A percentile compares a stretch with the other conserved stretches of the same genome.
Conservation (phyloP, 441 rosid species). For the Gossypium trilobum region DNA sequence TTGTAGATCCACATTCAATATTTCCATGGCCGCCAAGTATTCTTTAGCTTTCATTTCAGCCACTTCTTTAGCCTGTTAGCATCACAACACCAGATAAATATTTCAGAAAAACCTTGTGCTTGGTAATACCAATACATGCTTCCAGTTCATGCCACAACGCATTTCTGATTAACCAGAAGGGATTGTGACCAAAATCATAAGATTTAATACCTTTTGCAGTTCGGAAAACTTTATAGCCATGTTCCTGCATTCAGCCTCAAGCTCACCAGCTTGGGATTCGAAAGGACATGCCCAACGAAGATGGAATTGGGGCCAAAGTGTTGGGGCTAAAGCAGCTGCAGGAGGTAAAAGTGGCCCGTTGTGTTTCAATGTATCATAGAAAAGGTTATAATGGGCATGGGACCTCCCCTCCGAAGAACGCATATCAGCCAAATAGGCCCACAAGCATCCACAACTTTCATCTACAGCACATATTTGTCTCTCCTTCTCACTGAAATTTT, state of each 20-base stretch:
- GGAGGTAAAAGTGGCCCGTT: conserved; percentile 65
- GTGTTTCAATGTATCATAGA: conserved; percentile 60
- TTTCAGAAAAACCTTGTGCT: background rate
- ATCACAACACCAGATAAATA: conserved; percentile 1
- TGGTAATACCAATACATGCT: background rate
- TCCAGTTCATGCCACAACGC: background rate
- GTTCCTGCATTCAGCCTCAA: conserved; percentile 65
- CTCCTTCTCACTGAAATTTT: conserved; percentile 76
- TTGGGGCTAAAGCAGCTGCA: conserved; percentile 96
- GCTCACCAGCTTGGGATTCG: conserved; percentile 75
- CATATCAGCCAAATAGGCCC: conserved; percentile 77
- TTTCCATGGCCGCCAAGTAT: conserved; percentile 42
- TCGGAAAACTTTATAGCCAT: conserved; percentile 62
- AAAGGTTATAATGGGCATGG: conserved; percentile 73
- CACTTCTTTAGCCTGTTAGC: conserved; percentile 62
- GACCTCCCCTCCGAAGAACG: conserved; percentile 50
- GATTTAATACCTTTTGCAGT: conserved; percentile 54
- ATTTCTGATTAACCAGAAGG: conserved; percentile 4
- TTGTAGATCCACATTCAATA: conserved; percentile 52
- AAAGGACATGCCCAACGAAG: conserved; percentile 95
- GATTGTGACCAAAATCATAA: background rate
- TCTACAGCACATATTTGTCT: conserved; percentile 56
- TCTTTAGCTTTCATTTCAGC: conserved; percentile 73
- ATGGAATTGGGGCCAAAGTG: conserved; percentile 95
- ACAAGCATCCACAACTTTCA: conserved; percentile 77